These are phyloP conservation scores for Kalanchoe fedtschenkoi DNA, from an alignment of 164 flowering plant species.

Conservation along the genomic window DNA sequence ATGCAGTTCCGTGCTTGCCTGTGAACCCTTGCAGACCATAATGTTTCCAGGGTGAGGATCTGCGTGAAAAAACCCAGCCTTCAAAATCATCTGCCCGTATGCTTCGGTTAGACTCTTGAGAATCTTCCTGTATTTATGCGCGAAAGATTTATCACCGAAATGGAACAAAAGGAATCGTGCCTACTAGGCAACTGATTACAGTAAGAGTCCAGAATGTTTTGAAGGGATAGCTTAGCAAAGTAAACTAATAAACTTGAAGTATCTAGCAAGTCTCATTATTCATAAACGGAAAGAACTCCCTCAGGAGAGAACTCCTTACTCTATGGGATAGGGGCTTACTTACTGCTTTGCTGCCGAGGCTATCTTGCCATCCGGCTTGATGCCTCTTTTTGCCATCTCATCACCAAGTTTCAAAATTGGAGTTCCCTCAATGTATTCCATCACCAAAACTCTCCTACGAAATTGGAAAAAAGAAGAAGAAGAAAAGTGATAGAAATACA, in stretches of 20 bases:
- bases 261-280: neutral
- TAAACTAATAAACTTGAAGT: neutral
- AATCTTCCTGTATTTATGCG: constrained; percentile 58
- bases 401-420: constrained; percentile 86
- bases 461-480: constrained; percentile 8
- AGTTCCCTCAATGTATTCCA: constrained; percentile 88
- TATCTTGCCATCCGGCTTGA: constrained; percentile 64
- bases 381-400: constrained; percentile 86
- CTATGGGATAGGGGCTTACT: constrained; percentile 55
- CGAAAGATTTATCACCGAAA: neutral
- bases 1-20: constrained; percentile 37
- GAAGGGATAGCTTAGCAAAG: too few relatives aligned
- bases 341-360: constrained; percentile 91
- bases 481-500: neutral
- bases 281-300: too few relatives aligned
- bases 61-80: constrained; percentile 96
- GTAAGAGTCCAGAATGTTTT: neutral
- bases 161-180: neutral
- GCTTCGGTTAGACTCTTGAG: constrained; percentile 69
- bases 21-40: constrained; percentile 76
- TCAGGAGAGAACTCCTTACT: constrained; percentile 19
- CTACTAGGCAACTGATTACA: neutral
- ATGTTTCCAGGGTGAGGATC: constrained; percentile 99
- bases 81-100: constrained; percentile 96
- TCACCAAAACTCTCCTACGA: constrained; percentile 71